Evolutionary conservation across 345 rosid species (phyloP), one percentile per base, ranked within the genome.

Genomic region (Conringia planisiliqua): DNA sequence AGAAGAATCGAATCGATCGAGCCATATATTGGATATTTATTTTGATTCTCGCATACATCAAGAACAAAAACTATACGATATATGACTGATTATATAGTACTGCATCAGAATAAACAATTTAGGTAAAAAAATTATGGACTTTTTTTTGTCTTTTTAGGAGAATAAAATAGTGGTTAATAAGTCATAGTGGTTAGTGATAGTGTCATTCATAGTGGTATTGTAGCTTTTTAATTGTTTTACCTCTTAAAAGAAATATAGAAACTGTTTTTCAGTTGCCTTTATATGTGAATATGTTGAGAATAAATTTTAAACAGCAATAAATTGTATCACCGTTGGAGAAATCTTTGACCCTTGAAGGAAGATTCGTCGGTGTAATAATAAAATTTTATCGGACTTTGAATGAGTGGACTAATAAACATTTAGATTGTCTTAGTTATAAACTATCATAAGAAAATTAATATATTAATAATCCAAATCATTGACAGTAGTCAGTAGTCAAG

Each of bases 1-100:
- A 44, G 35, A 65, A 16, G 58, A 76, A 76, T 76, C 70, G 24
- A 76, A 58, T 67, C 62, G 32, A 24, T 61, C 62, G 32, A 48
- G 69, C 56, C 36, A 8, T 44, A 33, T 43, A 24, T 40, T 40
- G 55, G 65, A 42, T 58, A 36, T 74, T 56, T 69, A 27, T 47
- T 40, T 66, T 27, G 13, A 74, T 56, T 57, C 66, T 74, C 17
- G 6, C 17, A 2, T 54, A 43, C 18, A 30, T 63, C 55, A 62
- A 12, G 54, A 64, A 29, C 36, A 8, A 52, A 72, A 63, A 30
- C 11, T n/a, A 51, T 10, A 11, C 40, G 7, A 40, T 72, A 35
- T 29, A 52, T 20, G 55, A 52, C 70, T 51, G 35, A 30, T 42
- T 30, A 17, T 43, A 56, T 52, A 52, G 39, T 65, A 66, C 33